Base-by-base conservation (phyloP, 2,329 filamentous ascomycete species). In the Colletotrichum sp. region DNA sequence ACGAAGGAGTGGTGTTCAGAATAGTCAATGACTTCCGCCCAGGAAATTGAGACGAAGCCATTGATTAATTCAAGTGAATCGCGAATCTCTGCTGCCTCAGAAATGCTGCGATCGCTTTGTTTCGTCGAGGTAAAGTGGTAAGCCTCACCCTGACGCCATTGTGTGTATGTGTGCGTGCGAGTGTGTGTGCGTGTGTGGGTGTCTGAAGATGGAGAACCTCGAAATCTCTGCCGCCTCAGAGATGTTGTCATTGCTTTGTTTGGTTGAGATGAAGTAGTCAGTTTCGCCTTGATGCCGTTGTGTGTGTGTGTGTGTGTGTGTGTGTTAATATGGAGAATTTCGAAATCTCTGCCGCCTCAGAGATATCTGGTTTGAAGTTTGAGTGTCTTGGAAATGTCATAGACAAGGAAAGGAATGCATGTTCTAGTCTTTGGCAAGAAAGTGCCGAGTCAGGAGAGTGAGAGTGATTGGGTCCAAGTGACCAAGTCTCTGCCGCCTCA, bases 111-210 rank as follows among this genome's bases (percentile, higher is more conserved):
- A 44, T 44, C 18, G 39, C 39, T 44, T 44, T 44, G 18, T 44
- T n/a, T n/a, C 5, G 39, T 44, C 2, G 39, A 44, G 39, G 18
- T 6, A 3, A n/a, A 44, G 39, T 44, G 0, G 8, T n/a, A 44
- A 44, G 18, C 39, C 39, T n/a, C 39, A 0, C 18, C 5, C n/a
- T 44, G 39, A n/a, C 16, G 39, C 9, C 39, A 5, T n/a, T n/a
- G 0, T 0, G 9, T 44, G 18, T 44, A n/a, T n/a, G 18, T n/a
- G 5, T n/a, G 18, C 0, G 18, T 44, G 39, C 1, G 36, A 1
- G 34, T 18, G 36, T 44, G 16, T 9, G 34, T 36, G 15, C 1
- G 34, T 36, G 3, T 16, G 34, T 39, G 36, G 1, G 36, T 39
- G 2, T 39, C 34, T 1, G 15, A 36, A 16, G 34, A 16, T 36